Base-by-base conservation (phyloP, 352 stramenopile genomes). In the Globisporangium nodosum region DNA sequence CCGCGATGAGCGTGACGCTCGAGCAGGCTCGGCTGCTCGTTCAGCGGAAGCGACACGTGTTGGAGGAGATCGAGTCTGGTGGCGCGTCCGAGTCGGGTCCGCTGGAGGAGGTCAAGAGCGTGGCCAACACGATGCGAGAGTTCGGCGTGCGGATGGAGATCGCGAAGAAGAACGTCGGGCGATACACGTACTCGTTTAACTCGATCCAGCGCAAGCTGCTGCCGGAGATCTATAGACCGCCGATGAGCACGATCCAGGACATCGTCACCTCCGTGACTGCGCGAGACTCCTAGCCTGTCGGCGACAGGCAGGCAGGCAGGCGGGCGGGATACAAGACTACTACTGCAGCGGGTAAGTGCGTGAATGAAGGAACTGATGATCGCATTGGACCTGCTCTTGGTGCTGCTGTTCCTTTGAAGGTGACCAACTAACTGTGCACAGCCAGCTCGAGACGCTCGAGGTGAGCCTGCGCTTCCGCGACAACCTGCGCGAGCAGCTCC, bases 181-280 rank as follows among this genome's bases (percentile, higher is more conserved):
- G 96, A 39, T 85, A 76, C 59, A 97, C 97, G 70, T 99, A 98
- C 82, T 97, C 96, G 30, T 99, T 99, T 73, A 99, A 99, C 73
- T 85, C 87, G 13, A 73, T 98, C 45, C 96, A 99, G 70, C 84
- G 90, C 16, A 97, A 98, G 68, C 87, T 98, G 56, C 88, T 99
- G 64, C 96, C 96, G 0, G 83, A 92, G 49, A 86, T 96, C 18
- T 98, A 97, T 56, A 75, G 89, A 7, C 92, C 92, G 30, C 92
- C 92, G 1, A 72, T 91, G 52, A 71, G 79, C 20, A 97, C 90
- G 40, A 95, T 97, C 58, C 87, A 97, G 53, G 87, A 97, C 59
- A 94, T 97, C 43, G 85, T 97, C 33, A 96, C 88, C 8, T 96
- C 88, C 0, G 86, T 96, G 52, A 94, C 87, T 15, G 86, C 88